phyloP scores from a whole-genome alignment of 2,329 filamentous ascomycete genomes.

The Claviceps citrina region DNA sequence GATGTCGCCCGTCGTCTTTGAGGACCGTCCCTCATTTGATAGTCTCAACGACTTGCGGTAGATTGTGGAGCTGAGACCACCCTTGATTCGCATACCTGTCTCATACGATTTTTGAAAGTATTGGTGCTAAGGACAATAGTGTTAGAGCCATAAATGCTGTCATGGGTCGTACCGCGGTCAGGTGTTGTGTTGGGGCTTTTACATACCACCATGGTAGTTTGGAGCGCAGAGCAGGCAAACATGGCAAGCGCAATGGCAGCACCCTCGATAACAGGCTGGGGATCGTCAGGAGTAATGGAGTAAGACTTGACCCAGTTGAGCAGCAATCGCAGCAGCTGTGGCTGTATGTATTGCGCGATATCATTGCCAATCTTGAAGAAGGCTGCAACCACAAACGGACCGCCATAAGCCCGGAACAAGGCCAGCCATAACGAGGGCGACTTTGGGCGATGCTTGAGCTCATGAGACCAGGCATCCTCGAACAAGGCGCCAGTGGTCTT shows the following conservation, averaged over 20 bases:
- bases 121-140: constrained; percentile 44
- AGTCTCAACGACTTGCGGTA: constrained; percentile 82
- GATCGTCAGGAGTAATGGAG: constrained; percentile 31
- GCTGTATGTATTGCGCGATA: constrained; percentile 71
- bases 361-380: constrained; percentile 87
- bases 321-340: constrained; percentile 71
- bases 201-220: constrained; percentile 62
- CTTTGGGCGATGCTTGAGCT: constrained; percentile 52
- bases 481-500: constrained; percentile 55
- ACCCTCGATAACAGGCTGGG: constrained; percentile 68
- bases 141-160: neutral
- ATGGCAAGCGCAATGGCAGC: constrained; percentile 79
- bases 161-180: neutral
- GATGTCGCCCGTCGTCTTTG: constrained; percentile 90
- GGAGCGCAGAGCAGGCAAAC: constrained; percentile 73
- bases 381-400: constrained; percentile 65
- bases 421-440: constrained; percentile 64
- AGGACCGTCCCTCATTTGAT: constrained; percentile 79
- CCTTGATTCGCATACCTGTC: constrained; percentile 93
- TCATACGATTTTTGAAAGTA: constrained; percentile 95
- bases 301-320: constrained; percentile 80
- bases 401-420: constrained; percentile 69
- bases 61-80: constrained; percentile 74
- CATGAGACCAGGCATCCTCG: constrained; percentile 57
- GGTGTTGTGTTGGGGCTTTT: neutral